phyloP scores from a whole-genome alignment of 2,329 filamentous ascomycete genomes.

The Fusarium xyrophilum region DNA sequence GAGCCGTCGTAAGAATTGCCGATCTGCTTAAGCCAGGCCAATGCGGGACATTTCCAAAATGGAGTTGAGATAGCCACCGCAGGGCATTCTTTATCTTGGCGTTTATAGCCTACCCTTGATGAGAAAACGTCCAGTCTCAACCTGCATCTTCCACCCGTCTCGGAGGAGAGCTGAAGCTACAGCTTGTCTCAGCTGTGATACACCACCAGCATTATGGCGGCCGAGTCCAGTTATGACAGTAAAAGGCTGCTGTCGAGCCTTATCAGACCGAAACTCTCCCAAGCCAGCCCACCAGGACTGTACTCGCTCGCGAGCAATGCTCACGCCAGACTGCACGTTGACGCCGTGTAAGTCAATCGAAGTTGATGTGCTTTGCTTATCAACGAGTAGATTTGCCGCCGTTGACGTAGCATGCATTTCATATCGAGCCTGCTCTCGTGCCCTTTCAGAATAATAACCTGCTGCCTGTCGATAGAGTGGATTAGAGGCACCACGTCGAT shows the following conservation, averaged over 20 bases:
- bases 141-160: conserved; percentile 84
- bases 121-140: conserved; percentile 72
- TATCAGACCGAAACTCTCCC: conserved; percentile 66
- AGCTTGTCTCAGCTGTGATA: conserved; percentile 76
- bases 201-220: conserved; percentile 77
- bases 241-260: conserved; percentile 62
- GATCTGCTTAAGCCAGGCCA: neutral
- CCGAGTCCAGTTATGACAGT: conserved; percentile 84
- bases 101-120: conserved; percentile 65
- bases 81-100: conserved; percentile 1
- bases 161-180: conserved; percentile 77
- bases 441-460: conserved; percentile 75
- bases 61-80: neutral
- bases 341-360: conserved; percentile 85
- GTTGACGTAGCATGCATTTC: conserved; percentile 66
- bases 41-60: neutral
- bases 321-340: conserved; percentile 78
- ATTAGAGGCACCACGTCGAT: conserved; percentile 66
- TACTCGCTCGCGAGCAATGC: conserved; percentile 74
- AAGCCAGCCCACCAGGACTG: conserved; percentile 77
- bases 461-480: conserved; percentile 78
- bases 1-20: neutral
- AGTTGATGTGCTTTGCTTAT: conserved; percentile 65
- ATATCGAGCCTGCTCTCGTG: conserved; percentile 66
- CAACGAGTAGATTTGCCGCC: conserved; percentile 74